These are phyloP conservation scores for Nothomitra cinnamomea DNA, from an alignment of 2,329 filamentous ascomycete genomes.

Conservation along the genomic window DNA sequence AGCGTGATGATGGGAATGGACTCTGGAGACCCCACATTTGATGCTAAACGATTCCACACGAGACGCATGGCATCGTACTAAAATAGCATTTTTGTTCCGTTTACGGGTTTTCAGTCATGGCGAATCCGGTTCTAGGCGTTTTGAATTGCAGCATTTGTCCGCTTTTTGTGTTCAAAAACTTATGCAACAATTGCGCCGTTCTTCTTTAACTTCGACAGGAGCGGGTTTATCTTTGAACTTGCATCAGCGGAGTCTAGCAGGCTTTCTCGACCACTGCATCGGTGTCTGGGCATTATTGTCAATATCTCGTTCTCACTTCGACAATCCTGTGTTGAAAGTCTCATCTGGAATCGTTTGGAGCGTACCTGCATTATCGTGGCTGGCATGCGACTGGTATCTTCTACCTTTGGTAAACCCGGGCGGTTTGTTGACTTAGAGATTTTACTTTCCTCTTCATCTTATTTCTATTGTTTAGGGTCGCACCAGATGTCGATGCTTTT, in stretches of 20 bases:
- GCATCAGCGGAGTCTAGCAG: not conserved
- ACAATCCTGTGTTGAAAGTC: not conserved
- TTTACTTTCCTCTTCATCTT: constrained; percentile 5
- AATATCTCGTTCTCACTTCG: not conserved
- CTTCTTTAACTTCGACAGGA: not conserved
- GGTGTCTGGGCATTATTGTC: not conserved
- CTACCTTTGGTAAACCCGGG: not conserved
- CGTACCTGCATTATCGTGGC: not conserved
- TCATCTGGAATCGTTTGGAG: not conserved
- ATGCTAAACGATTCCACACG: constrained; percentile 32
- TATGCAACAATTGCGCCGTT: not conserved
- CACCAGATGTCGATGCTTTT: constrained; percentile 5
- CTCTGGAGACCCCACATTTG: not conserved
- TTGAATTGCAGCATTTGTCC: not conserved
- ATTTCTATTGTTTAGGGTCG: constrained; percentile 4
- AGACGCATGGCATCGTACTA: constrained; percentile 50
- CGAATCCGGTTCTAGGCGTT: not conserved
- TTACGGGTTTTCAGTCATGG: not conserved
- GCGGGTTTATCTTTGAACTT: not conserved
- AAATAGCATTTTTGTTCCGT: constrained; percentile 11
- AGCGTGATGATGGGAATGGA: constrained; percentile 24
- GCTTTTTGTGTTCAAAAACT: not conserved
- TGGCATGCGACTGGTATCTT: not conserved
- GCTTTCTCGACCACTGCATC: not conserved
- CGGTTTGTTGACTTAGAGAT: constrained; percentile 5